These are phyloP conservation scores for Debaryomyces sp. DNA, from an alignment of 1,139 yeast species.

Conservation along the genomic window DNA sequence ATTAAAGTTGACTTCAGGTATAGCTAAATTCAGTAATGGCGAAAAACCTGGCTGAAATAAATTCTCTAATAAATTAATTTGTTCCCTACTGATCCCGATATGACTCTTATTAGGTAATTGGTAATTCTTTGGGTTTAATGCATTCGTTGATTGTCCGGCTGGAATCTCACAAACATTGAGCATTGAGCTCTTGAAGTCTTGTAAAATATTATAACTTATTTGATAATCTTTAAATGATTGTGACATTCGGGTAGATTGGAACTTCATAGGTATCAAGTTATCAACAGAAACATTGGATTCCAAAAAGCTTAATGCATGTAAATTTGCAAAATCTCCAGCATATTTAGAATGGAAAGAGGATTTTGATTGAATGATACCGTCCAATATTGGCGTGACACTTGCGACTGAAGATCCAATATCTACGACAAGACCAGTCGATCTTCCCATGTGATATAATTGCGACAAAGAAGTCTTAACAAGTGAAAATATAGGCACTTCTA, in stretches of 20 bases:
- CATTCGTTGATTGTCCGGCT: conserved; percentile 17
- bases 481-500: conserved; percentile 68
- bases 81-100: conserved; percentile 44
- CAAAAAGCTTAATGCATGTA: conserved; percentile 50
- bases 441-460: conserved; percentile 69
- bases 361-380: conserved; percentile 66
- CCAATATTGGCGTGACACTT: conserved; percentile 69
- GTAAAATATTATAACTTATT: conserved; percentile 41
- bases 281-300: conserved; percentile 30
- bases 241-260: conserved; percentile 22
- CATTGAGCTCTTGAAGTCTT: conserved; percentile 53
- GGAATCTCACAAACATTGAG: conserved; percentile 33
- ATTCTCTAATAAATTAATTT: conserved; percentile 51
- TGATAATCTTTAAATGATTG: conserved; percentile 53
- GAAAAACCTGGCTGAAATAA: conserved; percentile 56
- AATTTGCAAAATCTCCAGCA: conserved; percentile 71
- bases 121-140: conserved; percentile 32
- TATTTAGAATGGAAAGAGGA: conserved; percentile 61
- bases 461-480: conserved; percentile 72
- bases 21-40: conserved; percentile 29
- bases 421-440: conserved; percentile 66
- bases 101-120: conserved; percentile 52
- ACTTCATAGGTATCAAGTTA: conserved; percentile 31
- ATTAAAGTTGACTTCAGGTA: conserved; percentile 43
- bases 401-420: conserved; percentile 67